phyloP scores from a whole-genome alignment of 345 rosid genomes.

The Cochlearia excelsa region DNA sequence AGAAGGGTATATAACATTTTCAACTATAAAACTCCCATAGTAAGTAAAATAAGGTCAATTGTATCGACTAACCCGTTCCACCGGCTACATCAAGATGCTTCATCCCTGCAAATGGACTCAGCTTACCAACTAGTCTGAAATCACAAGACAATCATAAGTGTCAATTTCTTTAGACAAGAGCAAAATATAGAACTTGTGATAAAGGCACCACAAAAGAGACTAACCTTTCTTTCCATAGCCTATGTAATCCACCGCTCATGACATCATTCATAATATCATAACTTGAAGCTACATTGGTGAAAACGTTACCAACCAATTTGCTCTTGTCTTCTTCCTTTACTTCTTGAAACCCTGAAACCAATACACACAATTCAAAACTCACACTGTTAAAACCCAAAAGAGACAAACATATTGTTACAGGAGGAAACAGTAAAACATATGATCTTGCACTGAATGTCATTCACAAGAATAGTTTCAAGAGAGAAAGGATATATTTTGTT shows the following conservation, averaged over 20 bases:
- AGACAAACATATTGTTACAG: not conserved
- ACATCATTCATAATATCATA: conserved; percentile 98
- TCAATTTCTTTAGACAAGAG: conserved; percentile 1
- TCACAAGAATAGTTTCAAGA: conserved; percentile 11
- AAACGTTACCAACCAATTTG: conserved; percentile 77
- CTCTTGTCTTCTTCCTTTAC: conserved; percentile 82
- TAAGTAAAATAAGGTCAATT: not conserved
- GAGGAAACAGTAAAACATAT: not conserved
- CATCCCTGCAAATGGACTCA: conserved; percentile 92
- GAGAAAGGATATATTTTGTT: not conserved
- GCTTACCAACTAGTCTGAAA: conserved; percentile 72
- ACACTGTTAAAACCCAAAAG: not conserved
- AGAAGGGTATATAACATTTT: not conserved
- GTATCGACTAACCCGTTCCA: conserved; percentile 62
- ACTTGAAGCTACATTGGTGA: conserved; percentile 81
- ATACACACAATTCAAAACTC: not conserved
- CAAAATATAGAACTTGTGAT: not conserved
- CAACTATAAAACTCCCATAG: not conserved
- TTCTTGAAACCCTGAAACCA: conserved; percentile 79
- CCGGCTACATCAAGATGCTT: conserved; percentile 99
- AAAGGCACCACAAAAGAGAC: not conserved
- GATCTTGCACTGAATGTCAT: conserved; percentile 1
- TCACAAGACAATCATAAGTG: conserved; percentile 13
- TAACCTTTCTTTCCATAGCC: conserved; percentile 96
- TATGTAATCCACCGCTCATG: conserved; percentile 90